These are phyloP conservation scores for Phycomyces blakesleeanus DNA, from an alignment of 192 early-diverging fungal species.

Conservation along the genomic window DNA sequence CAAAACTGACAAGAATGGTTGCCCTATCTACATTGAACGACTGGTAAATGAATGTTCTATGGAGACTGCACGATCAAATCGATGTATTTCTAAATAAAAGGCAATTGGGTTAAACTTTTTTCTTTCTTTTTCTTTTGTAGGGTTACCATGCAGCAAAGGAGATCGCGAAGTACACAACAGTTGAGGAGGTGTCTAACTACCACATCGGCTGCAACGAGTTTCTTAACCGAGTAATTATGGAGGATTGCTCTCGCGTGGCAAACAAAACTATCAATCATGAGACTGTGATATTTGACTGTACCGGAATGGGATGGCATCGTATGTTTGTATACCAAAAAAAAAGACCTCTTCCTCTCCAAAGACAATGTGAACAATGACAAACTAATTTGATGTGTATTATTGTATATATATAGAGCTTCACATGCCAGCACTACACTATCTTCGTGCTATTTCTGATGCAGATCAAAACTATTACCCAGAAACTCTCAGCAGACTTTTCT, in stretches of 20 bases:
- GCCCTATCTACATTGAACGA: constrained; percentile 90
- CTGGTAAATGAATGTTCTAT: constrained; percentile 50
- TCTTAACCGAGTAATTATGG: constrained; percentile 64
- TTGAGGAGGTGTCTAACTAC: constrained; percentile 60
- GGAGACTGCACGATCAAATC: too few species aligned
- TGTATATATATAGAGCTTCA: constrained; percentile 48
- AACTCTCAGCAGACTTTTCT: constrained; percentile 84
- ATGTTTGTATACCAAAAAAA: too few species aligned
- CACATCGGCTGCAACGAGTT: constrained; percentile 72
- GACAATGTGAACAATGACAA: background rate
- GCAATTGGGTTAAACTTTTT: too few species aligned
- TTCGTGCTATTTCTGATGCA: constrained; percentile 71
- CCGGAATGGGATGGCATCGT: constrained; percentile 75
- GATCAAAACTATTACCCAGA: constrained; percentile 96
- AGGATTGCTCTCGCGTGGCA: constrained; percentile 71
- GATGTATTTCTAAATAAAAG: too few species aligned
- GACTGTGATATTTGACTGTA: constrained; percentile 88
- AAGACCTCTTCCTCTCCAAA: too few species aligned
- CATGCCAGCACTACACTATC: constrained; percentile 63
- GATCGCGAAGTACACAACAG: constrained; percentile 55
- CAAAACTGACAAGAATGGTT: constrained; percentile 85
- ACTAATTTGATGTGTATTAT: background rate
- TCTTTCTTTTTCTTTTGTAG: too few species aligned
- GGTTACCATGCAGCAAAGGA: constrained; percentile 63
- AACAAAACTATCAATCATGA: constrained; percentile 71